phyloP scores from a whole-genome alignment of 108 stramenopile species.

The Pseudonitzschia pungens region DNA sequence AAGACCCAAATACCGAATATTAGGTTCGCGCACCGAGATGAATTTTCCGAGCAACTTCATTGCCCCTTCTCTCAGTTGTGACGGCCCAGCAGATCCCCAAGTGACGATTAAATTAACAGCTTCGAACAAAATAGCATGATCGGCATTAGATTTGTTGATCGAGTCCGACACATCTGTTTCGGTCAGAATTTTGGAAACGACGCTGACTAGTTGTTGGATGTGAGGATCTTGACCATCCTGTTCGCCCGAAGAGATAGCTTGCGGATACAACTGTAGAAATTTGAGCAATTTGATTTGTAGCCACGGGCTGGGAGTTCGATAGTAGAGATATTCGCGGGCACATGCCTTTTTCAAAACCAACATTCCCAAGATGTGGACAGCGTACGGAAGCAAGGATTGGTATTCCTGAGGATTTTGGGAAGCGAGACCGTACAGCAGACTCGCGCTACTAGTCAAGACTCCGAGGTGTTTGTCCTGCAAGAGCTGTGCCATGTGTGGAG shows the following conservation, averaged over 20 bases:
- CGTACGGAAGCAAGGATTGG: conserved; percentile 87
- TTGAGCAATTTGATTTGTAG: conserved; percentile 94
- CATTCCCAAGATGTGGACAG: conserved; percentile 87
- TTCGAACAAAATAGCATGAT: conserved; percentile 96
- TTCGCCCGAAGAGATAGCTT: conserved; percentile 53
- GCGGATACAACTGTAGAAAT: conserved; percentile 92
- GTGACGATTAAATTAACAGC: conserved; percentile 92
- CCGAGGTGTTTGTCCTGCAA: conserved; percentile 93
- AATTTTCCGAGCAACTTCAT: conserved; percentile 94
- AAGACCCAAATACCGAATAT: conserved; percentile 96
- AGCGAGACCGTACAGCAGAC: conserved; percentile 87
- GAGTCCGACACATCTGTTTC: conserved; percentile 91
- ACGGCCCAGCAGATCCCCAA: conserved; percentile 82
- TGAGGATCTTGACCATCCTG: conserved; percentile 56
- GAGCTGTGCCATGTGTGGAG: conserved; percentile 78
- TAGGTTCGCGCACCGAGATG: conserved; percentile 92
- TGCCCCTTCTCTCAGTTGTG: conserved; percentile 76
- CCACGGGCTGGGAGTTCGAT: conserved; percentile 93
- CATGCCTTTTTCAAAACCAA: conserved; percentile 86
- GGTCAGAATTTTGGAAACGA: conserved; percentile 86
- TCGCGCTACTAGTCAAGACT: conserved; percentile 87
- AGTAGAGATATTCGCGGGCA: conserved; percentile 93
- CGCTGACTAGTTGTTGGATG: conserved; percentile 74
- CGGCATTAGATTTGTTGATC: conserved; percentile 98
- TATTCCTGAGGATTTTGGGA: conserved; percentile 72